phyloP scores from a whole-genome alignment of 805 yeast species.

The Zygosaccharomyces siamensis region DNA sequence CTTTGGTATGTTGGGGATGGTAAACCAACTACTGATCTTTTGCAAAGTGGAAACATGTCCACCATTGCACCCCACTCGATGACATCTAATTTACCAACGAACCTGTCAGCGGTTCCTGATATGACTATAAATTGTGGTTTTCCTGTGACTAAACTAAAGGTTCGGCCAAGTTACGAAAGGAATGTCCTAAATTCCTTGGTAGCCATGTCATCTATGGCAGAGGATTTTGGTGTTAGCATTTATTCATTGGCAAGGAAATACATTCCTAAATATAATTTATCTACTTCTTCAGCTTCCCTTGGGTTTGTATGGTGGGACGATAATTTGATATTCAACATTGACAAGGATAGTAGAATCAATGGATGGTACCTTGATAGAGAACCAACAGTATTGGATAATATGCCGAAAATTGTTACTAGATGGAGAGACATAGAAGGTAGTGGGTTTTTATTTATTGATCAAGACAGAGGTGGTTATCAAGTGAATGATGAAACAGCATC shows the following conservation, averaged over 20 bases:
- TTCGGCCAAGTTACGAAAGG: constrained; percentile 29
- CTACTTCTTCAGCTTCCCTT: constrained; percentile 28
- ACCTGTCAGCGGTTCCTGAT: constrained; percentile 48
- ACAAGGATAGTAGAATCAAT: constrained; percentile 30
- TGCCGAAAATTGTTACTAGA: constrained; percentile 24
- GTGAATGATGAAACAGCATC: constrained; percentile 6
- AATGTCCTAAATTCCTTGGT: constrained; percentile 54
- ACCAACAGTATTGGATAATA: constrained; percentile 31
- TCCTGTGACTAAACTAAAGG: constrained; percentile 57
- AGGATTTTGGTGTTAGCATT: constrained; percentile 61
- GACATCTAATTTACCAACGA: constrained; percentile 41
- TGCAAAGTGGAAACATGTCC: not conserved
- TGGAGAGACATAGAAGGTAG: constrained; percentile 38
- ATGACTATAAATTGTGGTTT: constrained; percentile 67
- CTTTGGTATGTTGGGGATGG: constrained; percentile 34
- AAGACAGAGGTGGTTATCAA: constrained; percentile 26
- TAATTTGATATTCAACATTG: constrained; percentile 31
- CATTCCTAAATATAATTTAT: constrained; percentile 54
- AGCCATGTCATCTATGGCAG: constrained; percentile 69
- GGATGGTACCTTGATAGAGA: constrained; percentile 33
- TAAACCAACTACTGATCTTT: not conserved
- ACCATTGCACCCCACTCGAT: constrained; percentile 2
- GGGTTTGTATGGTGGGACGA: constrained; percentile 37
- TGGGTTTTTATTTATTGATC: constrained; percentile 31
- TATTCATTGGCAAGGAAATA: constrained; percentile 68